Percentiles rank a stretch among this genome's conserved stretches.
These are phyloP conservation scores for Rhodomyrtus tomentosa DNA, from an alignment of 345 rosid genomes.

Conservation along the genomic window DNA sequence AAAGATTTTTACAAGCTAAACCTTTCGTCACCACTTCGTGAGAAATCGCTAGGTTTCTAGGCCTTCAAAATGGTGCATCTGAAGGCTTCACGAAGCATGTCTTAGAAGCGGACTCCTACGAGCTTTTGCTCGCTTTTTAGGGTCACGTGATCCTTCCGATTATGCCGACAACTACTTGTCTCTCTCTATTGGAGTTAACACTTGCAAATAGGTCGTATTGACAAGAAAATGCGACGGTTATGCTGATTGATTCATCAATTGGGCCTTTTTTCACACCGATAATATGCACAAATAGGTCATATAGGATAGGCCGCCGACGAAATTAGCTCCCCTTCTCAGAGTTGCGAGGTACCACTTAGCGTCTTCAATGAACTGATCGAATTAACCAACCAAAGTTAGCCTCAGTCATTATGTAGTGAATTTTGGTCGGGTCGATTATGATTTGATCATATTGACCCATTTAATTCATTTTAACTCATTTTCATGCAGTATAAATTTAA, in stretches of 20 bases:
- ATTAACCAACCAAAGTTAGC: too few species aligned
- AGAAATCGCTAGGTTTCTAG: too few species aligned
- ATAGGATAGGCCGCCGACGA: background rate
- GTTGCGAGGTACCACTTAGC: background rate
- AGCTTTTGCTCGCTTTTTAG: background rate
- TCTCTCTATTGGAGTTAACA: background rate
- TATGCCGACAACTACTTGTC: background rate
- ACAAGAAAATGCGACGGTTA: background rate
- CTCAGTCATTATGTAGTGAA: too few species aligned
- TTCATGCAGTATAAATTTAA: too few species aligned
- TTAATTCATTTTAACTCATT: too few species aligned
- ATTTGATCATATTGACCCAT: too few species aligned
- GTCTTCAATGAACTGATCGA: too few species aligned
- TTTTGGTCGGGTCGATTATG: too few species aligned
- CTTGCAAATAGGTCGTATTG: background rate
- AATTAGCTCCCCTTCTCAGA: background rate
- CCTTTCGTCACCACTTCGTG: too few species aligned
- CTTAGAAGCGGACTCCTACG: background rate
- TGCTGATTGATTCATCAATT: background rate
- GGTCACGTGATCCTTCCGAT: background rate
- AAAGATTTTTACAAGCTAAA: too few species aligned
- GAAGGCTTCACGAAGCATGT: background rate
- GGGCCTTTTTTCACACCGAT: background rate
- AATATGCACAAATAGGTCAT: background rate
- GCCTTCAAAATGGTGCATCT: background rate